Evolutionary conservation across 2,329 filamentous ascomycete genomes (phyloP).

Genomic region (Microdochium trichocladiopsis): DNA sequence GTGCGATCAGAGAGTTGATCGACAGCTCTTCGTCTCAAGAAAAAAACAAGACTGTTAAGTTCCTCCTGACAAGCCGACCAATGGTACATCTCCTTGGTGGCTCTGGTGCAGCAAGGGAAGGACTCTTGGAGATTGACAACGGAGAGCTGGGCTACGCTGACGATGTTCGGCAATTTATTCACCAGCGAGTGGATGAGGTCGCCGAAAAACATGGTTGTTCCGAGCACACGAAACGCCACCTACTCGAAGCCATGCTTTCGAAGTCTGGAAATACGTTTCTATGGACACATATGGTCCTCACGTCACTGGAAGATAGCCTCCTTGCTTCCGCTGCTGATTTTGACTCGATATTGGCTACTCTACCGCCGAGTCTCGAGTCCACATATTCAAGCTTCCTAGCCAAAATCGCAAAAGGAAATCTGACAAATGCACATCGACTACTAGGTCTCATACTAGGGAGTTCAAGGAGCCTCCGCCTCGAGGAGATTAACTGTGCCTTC

Average conservation of each 20-base stretch:
- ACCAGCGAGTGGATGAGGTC: constrained; percentile 20
- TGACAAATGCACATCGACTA: constrained; percentile 16
- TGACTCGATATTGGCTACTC: constrained; percentile 18
- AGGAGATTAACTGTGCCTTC: constrained; percentile 25
- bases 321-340: constrained; percentile 16
- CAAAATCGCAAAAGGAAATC: constrained; percentile 14
- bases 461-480: constrained; percentile 20
- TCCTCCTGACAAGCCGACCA: constrained; percentile 23
- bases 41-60: constrained; percentile 18
- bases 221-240: constrained; percentile 13
- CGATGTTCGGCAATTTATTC: constrained; percentile 24
- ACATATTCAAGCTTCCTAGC: constrained; percentile 22
- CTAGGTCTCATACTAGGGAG: constrained; percentile 24
- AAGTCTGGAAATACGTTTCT: constrained; percentile 28
- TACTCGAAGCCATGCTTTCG: constrained; percentile 18
- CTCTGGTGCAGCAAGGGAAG: neutral
- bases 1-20: constrained; percentile 13
- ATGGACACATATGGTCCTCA: constrained; percentile 27
- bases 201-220: constrained; percentile 14
- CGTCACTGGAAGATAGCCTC: constrained; percentile 19
- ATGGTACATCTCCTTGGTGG: constrained; percentile 5
- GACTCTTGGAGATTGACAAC: constrained; percentile 10
- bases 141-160: constrained; percentile 10
- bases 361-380: constrained; percentile 19
- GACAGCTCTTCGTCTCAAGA: constrained; percentile 4